phyloP scores from a whole-genome alignment of 2,329 filamentous ascomycete genomes.

The Phyllosticta capitalensis region DNA sequence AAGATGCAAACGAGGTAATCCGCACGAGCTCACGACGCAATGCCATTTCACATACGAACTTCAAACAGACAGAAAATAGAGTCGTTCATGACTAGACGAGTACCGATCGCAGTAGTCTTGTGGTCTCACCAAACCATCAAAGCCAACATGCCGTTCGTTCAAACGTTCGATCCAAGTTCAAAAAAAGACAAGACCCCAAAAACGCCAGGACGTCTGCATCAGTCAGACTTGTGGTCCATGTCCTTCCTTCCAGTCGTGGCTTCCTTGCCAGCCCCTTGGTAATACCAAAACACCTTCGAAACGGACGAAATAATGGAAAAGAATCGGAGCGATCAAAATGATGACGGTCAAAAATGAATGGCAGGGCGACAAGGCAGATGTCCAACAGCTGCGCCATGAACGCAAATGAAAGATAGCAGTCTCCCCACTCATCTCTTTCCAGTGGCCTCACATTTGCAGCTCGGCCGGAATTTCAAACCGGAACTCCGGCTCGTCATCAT shows the following conservation, averaged over 20 bases:
- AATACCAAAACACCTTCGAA: neutral
- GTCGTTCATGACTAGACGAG: no score
- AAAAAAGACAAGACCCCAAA: neutral
- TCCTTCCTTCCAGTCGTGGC: neutral
- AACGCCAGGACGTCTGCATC: neutral
- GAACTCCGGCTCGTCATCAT: constrained; percentile 18
- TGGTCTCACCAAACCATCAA: no score
- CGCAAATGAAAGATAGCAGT: neutral
- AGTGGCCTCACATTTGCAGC: neutral
- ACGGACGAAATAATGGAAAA: neutral
- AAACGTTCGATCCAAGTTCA: neutral
- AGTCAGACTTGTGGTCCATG: neutral
- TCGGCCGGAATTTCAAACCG: constrained; percentile 6
- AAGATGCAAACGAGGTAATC: no score
- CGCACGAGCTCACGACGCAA: no score
- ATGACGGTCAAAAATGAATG: neutral
- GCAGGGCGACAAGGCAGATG: neutral
- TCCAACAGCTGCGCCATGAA: neutral
- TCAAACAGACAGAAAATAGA: no score
- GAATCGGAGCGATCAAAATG: neutral
- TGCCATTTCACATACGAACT: no score
- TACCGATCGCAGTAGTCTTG: no score
- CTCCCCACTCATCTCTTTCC: neutral
- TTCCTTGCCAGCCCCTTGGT: neutral
- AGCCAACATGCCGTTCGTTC: no score